phyloP scores from a whole-genome alignment of 148 eudicot genomes.

The Oxyria digyna region DNA sequence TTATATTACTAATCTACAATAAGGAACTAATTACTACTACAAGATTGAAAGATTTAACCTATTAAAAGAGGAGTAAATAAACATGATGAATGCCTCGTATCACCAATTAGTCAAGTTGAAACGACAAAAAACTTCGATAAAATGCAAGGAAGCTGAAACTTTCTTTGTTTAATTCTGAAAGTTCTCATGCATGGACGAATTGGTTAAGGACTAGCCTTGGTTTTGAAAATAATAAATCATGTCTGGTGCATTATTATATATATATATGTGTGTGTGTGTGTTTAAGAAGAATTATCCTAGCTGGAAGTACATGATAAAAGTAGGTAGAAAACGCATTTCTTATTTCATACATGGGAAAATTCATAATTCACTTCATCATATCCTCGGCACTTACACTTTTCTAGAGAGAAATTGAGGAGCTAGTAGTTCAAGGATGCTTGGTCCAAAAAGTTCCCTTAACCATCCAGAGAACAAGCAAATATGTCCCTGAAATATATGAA shows the following conservation, averaged over 20 bases:
- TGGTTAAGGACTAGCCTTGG: too few species aligned
- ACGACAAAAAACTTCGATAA: neutral
- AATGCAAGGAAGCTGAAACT: neutral
- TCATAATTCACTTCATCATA: neutral
- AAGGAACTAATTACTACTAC: neutral
- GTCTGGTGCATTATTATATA: too few species aligned
- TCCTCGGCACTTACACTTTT: slow-evolving; percentile 59
- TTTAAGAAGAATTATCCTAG: too few species aligned
- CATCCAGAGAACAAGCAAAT: slow-evolving; percentile 91
- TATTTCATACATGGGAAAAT: neutral
- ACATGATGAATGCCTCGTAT: neutral
- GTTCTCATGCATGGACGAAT: neutral
- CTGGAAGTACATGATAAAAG: neutral
- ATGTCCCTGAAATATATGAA: slow-evolving; percentile 41
- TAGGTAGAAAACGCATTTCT: neutral
- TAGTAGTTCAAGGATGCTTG: slow-evolving; percentile 71
- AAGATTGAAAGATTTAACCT: neutral
- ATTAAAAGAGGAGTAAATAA: neutral
- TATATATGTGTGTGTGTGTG: too few species aligned
- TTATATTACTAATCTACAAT: neutral
- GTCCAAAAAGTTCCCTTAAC: slow-evolving; percentile 78
- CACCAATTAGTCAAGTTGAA: neutral
- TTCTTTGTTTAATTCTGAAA: neutral
- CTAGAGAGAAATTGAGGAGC: slow-evolving; percentile 79
- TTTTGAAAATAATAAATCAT: too few species aligned